Evolutionary conservation across 345 rosid genomes (phyloP).

Genomic region (Hirschfeldia incana): DNA sequence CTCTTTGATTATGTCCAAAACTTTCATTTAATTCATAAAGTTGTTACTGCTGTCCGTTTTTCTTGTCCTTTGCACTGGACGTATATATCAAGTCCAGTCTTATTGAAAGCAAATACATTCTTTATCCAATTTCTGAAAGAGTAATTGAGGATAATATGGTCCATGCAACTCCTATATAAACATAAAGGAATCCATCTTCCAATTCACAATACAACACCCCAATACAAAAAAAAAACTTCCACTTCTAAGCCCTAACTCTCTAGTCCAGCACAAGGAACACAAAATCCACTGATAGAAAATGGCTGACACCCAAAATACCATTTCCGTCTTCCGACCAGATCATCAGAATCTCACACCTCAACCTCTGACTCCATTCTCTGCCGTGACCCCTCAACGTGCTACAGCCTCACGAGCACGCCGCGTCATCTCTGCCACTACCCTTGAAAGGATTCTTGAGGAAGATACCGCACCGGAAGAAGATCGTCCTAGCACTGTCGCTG

Average conservation of each 20-base stretch:
- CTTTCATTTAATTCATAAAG: slow-evolving; percentile 35
- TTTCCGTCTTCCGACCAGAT: slow-evolving; percentile 13
- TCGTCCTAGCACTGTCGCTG: not conserved
- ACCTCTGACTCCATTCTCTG: slow-evolving; percentile 26
- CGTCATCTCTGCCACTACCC: slow-evolving; percentile 25
- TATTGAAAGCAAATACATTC: not conserved
- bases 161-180: slow-evolving; percentile 23
- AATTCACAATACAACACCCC: not conserved
- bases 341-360: not conserved
- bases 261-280: not conserved
- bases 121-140: not conserved
- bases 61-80: slow-evolving; percentile 6
- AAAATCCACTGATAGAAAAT: slow-evolving; percentile 7
- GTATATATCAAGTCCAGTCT: not conserved
- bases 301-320: slow-evolving; percentile 7
- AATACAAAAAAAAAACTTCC: not conserved
- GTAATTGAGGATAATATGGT: slow-evolving; percentile 1
- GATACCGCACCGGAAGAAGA: slow-evolving; percentile 13
- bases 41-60: slow-evolving; percentile 3
- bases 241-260: not conserved
- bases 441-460: slow-evolving; percentile 36
- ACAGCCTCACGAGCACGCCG: slow-evolving; percentile 14
- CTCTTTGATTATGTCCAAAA: slow-evolving; percentile 16
- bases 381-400: slow-evolving; percentile 26
- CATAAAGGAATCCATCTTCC: not conserved